phyloP scores from a whole-genome alignment of 768 basidiomycete genomes.

The Hirschioporus abietinus region DNA sequence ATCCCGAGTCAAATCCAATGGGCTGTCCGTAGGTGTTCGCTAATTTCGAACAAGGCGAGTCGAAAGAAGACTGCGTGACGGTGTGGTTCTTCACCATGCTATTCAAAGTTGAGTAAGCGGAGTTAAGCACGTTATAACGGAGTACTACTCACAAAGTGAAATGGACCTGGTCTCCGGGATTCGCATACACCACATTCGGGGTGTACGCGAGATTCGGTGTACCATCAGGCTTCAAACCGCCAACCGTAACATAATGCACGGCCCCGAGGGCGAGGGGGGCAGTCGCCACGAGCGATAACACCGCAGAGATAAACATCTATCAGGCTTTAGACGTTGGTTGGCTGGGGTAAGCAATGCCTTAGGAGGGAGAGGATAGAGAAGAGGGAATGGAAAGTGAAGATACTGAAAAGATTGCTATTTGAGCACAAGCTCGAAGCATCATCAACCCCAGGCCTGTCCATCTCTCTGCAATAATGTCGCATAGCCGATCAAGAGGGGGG shows the following conservation, averaged over 20 bases:
- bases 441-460: neutral
- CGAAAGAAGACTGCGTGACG: conserved; percentile 25
- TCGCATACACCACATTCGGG: neutral
- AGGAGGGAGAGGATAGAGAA: neutral
- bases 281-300: neutral
- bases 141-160: neutral
- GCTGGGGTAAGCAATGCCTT: neutral
- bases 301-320: neutral
- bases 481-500: neutral
- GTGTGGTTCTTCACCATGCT: conserved; percentile 22
- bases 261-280: conserved; percentile 3
- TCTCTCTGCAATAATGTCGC: neutral
- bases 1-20: conserved; percentile 24
- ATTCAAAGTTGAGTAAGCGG: neutral
- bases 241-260: neutral
- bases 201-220: neutral
- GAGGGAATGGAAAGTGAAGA: neutral
- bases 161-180: neutral
- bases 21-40: conserved; percentile 2
- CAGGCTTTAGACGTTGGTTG: neutral
- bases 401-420: neutral
- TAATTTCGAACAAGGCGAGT: conserved; percentile 19
- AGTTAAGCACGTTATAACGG: neutral
- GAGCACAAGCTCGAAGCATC: neutral
- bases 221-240: neutral